Evolutionary conservation across 768 basidiomycete species (phyloP).

Genomic region (Podaxis sp.): DNA sequence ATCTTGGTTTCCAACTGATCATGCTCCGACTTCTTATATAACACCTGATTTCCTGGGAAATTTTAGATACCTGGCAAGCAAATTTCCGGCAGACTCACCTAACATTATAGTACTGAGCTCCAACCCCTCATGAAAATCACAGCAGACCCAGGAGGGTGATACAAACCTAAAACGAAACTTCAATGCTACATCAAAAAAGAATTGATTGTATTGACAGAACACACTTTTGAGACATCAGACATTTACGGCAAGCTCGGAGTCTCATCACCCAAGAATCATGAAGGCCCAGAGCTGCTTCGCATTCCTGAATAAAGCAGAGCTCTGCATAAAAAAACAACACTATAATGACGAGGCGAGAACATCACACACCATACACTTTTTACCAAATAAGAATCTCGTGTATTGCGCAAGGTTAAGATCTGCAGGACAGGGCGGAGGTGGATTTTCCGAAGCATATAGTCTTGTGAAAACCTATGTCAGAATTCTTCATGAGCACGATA

Average conservation of each 20-base stretch:
- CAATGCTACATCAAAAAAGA: background rate
- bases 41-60: background rate
- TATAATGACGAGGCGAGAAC: background rate
- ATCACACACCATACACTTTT: conserved; percentile 7
- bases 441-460: conserved; percentile 7
- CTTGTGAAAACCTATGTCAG: conserved; percentile 24
- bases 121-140: background rate
- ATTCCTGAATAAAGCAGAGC: background rate
- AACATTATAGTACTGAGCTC: background rate
- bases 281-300: background rate
- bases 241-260: background rate
- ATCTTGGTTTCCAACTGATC: background rate
- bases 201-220: background rate
- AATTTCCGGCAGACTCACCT: background rate
- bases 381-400: conserved; percentile 33
- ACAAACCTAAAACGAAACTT: background rate
- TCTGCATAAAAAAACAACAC: background rate
- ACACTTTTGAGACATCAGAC: background rate
- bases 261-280: background rate
- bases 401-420: conserved; percentile 31
- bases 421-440: conserved; percentile 25
- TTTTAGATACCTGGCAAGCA: background rate
- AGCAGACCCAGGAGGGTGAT: background rate
- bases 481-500: background rate
- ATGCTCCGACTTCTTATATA: background rate